Percentiles rank a stretch among this genome's conserved stretches.
These are phyloP conservation scores for Fusarium stilboides DNA, from an alignment of 2,329 filamentous ascomycete species.

Conservation along the genomic window DNA sequence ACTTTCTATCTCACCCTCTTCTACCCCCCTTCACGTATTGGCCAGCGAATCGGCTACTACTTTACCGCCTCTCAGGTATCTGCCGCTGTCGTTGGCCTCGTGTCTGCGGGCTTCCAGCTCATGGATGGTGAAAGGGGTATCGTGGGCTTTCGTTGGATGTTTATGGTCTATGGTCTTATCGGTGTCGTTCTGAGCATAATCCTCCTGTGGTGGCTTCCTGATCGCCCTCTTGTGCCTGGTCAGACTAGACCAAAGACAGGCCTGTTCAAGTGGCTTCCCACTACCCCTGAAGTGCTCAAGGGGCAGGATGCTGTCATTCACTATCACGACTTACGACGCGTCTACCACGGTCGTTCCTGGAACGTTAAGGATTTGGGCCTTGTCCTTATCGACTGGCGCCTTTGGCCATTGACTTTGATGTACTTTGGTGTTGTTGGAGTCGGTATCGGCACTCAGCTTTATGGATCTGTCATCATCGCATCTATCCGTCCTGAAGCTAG, in stretches of 20 bases:
- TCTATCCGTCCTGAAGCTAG: conserved; percentile 82
- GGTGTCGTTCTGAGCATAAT: conserved; percentile 79
- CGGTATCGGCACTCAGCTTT: conserved; percentile 90
- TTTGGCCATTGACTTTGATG: conserved; percentile 91
- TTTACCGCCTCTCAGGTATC: conserved; percentile 92
- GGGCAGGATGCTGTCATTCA: conserved; percentile 86
- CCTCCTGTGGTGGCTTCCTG: conserved; percentile 92
- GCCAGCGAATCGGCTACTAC: conserved; percentile 90
- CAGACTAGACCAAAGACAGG: conserved; percentile 66
- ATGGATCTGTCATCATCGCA: conserved; percentile 88
- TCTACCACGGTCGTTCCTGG: conserved; percentile 85
- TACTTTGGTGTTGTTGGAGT: conserved; percentile 96
- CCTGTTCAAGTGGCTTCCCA: conserved; percentile 76
- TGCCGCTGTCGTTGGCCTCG: conserved; percentile 88
- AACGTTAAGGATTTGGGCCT: conserved; percentile 76
- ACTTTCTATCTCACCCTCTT: conserved; percentile 92
- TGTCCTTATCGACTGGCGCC: conserved; percentile 86
- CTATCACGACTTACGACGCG: conserved; percentile 84
- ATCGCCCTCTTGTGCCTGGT: conserved; percentile 84
- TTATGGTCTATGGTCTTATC: conserved; percentile 86
- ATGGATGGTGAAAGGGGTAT: conserved; percentile 86
- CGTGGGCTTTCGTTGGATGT: conserved; percentile 93
- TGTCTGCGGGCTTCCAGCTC: conserved; percentile 91
- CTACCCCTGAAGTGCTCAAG: conserved; percentile 77
- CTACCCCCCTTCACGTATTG: conserved; percentile 88